Evolutionary conservation across 148 eudicot species (phyloP).

Genomic region (Mesembryanthemum crystallinum): DNA sequence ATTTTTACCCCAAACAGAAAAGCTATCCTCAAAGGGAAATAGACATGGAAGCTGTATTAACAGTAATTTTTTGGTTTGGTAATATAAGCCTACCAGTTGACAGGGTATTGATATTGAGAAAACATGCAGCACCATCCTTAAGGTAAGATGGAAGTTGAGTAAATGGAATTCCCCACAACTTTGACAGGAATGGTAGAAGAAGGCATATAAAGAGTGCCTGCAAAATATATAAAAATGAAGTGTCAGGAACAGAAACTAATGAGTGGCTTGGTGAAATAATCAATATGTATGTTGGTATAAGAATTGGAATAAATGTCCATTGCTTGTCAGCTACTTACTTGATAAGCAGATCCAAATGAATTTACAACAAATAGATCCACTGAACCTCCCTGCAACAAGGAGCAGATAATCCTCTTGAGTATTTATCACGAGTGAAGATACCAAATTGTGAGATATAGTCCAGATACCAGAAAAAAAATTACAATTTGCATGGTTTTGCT

Average conservation of each 20-base stretch:
- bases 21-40: background rate
- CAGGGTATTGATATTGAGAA: conserved; percentile 65
- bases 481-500: background rate
- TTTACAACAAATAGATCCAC: conserved; percentile 96
- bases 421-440: conserved; percentile 8
- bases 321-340: conserved; percentile 45
- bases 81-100: conserved; percentile 48
- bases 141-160: conserved; percentile 76
- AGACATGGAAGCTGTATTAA: background rate
- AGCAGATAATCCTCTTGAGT: conserved; percentile 15
- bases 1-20: background rate
- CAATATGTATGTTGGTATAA: background rate
- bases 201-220: conserved; percentile 94
- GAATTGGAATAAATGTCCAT: background rate
- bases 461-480: too few species aligned
- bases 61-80: background rate
- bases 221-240: conserved; percentile 12
- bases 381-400: conserved; percentile 59
- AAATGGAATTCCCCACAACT: conserved; percentile 95
- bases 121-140: conserved; percentile 96
- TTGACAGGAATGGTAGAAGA: conserved; percentile 89
- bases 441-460: background rate
- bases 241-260: background rate
- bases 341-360: conserved; percentile 96
- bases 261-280: background rate